Conservation (phyloP, 2,329 filamentous ascomycete species). For the Mycocentrospora acerina region DNA sequence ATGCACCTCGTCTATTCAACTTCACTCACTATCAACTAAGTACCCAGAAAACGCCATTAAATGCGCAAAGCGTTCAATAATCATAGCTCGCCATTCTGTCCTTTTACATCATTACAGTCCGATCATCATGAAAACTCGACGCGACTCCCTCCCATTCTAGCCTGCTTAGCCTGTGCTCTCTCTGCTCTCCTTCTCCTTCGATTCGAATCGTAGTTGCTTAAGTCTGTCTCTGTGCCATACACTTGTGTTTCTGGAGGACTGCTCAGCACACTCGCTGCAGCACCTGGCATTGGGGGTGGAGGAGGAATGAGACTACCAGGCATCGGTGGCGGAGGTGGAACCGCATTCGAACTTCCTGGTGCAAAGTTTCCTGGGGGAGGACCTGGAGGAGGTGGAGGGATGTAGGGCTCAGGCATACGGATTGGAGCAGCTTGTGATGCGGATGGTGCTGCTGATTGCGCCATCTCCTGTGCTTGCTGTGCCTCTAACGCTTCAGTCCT, state of each 20-base stretch:
- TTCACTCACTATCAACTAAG: background rate
- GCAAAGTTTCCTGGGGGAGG: constrained; percentile 26
- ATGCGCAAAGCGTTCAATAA: background rate
- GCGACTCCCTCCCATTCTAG: constrained; percentile 37
- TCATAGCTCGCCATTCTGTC: background rate
- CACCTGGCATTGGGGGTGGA: constrained; percentile 22
- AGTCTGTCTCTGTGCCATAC: constrained; percentile 42
- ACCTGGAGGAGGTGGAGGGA: constrained; percentile 35
- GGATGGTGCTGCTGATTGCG: constrained; percentile 18
- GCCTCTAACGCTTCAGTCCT: constrained; percentile 41
- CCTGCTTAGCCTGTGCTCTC: constrained; percentile 42
- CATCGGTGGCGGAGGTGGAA: constrained; percentile 31
- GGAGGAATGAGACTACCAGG: constrained; percentile 20
- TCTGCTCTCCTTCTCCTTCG: constrained; percentile 42
- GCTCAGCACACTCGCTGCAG: constrained; percentile 35
- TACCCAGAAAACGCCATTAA: background rate
- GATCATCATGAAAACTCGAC: constrained; percentile 42
- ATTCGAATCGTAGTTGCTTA: constrained; percentile 44
- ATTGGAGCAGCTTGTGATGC: constrained; percentile 23
- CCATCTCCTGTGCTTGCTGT: constrained; percentile 35
- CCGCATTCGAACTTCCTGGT: constrained; percentile 9
- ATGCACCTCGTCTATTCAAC: too few relatives aligned
- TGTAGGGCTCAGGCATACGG: constrained; percentile 31
- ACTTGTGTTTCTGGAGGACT: constrained; percentile 38
- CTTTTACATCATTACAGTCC: constrained; percentile 1